Conservation (phyloP, 2,329 filamentous ascomycete species). For the Chrysosporium queenslandicum region DNA sequence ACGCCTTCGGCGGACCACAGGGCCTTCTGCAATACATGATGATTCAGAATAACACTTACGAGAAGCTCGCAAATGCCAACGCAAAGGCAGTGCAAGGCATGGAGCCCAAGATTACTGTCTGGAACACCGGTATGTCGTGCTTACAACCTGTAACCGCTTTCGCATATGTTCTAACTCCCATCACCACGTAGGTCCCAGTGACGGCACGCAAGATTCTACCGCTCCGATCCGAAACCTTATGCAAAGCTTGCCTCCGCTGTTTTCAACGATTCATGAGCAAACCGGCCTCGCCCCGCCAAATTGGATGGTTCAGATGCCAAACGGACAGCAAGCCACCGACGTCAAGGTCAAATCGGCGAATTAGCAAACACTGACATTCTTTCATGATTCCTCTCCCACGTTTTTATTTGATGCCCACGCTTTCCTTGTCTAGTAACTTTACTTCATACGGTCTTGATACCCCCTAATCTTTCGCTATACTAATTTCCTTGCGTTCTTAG, state of each 20-base stretch:
- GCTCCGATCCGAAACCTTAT: slow-evolving; percentile 69
- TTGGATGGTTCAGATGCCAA: slow-evolving; percentile 54
- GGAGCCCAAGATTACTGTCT: slow-evolving; percentile 81
- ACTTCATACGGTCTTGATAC: background rate
- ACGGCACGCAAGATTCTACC: slow-evolving; percentile 43
- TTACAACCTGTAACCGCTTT: background rate
- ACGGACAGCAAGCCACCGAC: slow-evolving; percentile 15
- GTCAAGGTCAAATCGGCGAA: background rate
- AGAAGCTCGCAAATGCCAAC: slow-evolving; percentile 68
- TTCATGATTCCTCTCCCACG: background rate
- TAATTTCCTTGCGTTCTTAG: background rate
- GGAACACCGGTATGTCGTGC: slow-evolving; percentile 58
- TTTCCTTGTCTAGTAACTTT: background rate
- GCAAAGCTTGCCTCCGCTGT: slow-evolving; percentile 71
- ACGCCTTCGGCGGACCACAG: slow-evolving; percentile 65
- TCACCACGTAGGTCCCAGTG: slow-evolving; percentile 29
- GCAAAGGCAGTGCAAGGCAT: slow-evolving; percentile 64
- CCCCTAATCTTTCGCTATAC: background rate
- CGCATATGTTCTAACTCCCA: background rate
- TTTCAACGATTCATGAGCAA: slow-evolving; percentile 80
- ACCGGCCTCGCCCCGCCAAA: slow-evolving; percentile 70
- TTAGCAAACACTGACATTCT: background rate
- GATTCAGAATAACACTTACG: slow-evolving; percentile 72
- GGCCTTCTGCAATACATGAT: slow-evolving; percentile 77
- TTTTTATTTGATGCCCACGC: background rate